A percentile compares a stretch with the other conserved stretches of the same genome.
These are phyloP conservation scores for Sextonia rubra DNA, from an alignment of 164 flowering plant species.

Conservation along the genomic window DNA sequence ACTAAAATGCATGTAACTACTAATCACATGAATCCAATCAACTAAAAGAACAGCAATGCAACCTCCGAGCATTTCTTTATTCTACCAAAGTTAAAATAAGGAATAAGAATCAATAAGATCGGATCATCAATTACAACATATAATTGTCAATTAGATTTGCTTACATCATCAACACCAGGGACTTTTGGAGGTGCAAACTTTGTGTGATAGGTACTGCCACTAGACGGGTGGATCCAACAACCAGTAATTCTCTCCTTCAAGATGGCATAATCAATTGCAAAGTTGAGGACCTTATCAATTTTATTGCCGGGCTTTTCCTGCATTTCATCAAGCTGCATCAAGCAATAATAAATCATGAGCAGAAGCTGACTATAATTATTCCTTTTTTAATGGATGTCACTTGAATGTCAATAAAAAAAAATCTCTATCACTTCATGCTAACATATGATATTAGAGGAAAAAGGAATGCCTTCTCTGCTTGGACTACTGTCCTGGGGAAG, in stretches of 20 bases:
- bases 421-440: not conserved
- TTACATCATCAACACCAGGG: constrained; percentile 95
- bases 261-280: constrained; percentile 88
- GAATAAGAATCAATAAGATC: not conserved
- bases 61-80: not conserved
- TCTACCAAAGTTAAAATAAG: not conserved
- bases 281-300: constrained; percentile 93
- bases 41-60: not conserved
- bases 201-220: constrained; percentile 91
- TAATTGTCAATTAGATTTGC: constrained; percentile 7
- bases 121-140: not conserved
- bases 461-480: constrained; percentile 83
- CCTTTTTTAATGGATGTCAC: not conserved
- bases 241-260: constrained; percentile 98
- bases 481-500: constrained; percentile 87
- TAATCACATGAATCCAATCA: not conserved
- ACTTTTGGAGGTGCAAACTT: constrained; percentile 95
- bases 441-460: not conserved
- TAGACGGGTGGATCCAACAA: constrained; percentile 91
- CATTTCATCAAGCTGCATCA: constrained; percentile 93
- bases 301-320: constrained; percentile 72
- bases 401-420: too few relatives aligned
- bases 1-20: too few relatives aligned
- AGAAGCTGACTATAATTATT: not conserved
- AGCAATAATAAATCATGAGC: constrained; percentile 9